A percentile compares a stretch with the other conserved stretches of the same genome.
Evolutionary conservation across 768 basidiomycete species (phyloP).

Genomic region (Boletus reticuloceps): DNA sequence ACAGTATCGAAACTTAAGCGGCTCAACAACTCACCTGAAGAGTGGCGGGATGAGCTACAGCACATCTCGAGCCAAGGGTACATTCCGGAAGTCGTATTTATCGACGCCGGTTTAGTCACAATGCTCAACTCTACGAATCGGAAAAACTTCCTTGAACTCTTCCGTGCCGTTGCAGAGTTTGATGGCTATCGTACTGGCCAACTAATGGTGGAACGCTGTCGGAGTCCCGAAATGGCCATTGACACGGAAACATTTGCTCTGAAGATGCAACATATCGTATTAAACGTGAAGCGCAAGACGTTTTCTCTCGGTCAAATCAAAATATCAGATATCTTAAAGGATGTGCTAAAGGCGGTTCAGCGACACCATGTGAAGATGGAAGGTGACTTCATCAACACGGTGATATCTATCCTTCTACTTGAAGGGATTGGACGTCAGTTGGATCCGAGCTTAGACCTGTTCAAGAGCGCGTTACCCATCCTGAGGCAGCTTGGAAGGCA

Average conservation of each 20-base stretch:
- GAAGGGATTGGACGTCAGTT: conserved; percentile 96
- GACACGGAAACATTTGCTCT: conserved; percentile 95
- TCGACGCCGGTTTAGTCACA: conserved; percentile 95
- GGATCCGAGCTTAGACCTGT: conserved; percentile 89
- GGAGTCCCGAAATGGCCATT: conserved; percentile 83
- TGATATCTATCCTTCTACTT: conserved; percentile 87
- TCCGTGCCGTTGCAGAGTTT: conserved; percentile 93
- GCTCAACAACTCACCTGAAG: conserved; percentile 53
- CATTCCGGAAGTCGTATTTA: conserved; percentile 91
- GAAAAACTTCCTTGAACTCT: conserved; percentile 93
- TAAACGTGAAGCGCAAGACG: conserved; percentile 92
- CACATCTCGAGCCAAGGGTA: conserved; percentile 67
- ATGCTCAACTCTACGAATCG: conserved; percentile 81
- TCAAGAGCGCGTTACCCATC: conserved; percentile 94
- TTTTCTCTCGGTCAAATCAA: conserved; percentile 97
- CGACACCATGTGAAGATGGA: conserved; percentile 98
- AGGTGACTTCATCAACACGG: conserved; percentile 97
- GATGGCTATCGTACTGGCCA: conserved; percentile 95
- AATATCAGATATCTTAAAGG: conserved; percentile 88
- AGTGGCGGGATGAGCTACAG: conserved; percentile 72
- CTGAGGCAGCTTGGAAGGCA: conserved; percentile 87
- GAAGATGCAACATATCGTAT: conserved; percentile 95
- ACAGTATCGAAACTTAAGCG: conserved; percentile 71
- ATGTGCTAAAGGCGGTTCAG: conserved; percentile 84
- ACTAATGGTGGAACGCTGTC: conserved; percentile 94